Conservation (phyloP, 164 flowering plant genomes). For the Aristolochia fimbriata region DNA sequence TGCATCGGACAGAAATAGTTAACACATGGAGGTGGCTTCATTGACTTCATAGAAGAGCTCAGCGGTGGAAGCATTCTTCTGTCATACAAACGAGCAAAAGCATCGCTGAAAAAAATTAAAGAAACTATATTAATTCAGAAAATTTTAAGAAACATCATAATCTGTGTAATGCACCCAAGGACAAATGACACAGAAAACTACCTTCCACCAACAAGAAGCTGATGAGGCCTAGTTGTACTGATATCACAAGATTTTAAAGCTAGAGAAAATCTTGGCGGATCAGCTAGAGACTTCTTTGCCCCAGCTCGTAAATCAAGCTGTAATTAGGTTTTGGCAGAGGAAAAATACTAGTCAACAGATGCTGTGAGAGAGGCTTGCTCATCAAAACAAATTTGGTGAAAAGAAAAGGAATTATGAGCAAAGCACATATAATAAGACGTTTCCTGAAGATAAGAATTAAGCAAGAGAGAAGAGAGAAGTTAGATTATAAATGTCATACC, state of each 20-base stretch:
- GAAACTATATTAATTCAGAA: not conserved
- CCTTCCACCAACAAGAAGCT: slow-evolving; percentile 97
- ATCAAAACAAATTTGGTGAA: not conserved
- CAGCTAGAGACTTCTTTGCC: slow-evolving; percentile 75
- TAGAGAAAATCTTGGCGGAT: slow-evolving; percentile 71
- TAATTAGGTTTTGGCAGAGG: slow-evolving; percentile 15
- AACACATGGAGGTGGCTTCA: slow-evolving; percentile 87
- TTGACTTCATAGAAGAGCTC: slow-evolving; percentile 55
- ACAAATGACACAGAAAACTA: slow-evolving; percentile 15
- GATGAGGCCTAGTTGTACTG: slow-evolving; percentile 83
- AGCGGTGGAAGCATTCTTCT: slow-evolving; percentile 93
- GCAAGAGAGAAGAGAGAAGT: no score
- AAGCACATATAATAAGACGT: not conserved
- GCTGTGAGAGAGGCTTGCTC: not conserved
- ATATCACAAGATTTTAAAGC: slow-evolving; percentile 86
- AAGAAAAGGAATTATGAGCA: not conserved
- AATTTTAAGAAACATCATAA: not conserved
- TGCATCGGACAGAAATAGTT: slow-evolving; percentile 95
- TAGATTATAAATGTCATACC: slow-evolving; percentile 17
- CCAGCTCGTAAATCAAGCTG: slow-evolving; percentile 94
- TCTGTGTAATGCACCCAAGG: not conserved
- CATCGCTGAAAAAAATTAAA: slow-evolving; percentile 56
- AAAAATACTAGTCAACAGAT: not conserved
- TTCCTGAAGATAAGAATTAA: no score
- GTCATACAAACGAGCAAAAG: slow-evolving; percentile 95